Evolutionary conservation across 2,329 filamentous ascomycete genomes (phyloP).

Genomic region (Clarireedia paspali): DNA sequence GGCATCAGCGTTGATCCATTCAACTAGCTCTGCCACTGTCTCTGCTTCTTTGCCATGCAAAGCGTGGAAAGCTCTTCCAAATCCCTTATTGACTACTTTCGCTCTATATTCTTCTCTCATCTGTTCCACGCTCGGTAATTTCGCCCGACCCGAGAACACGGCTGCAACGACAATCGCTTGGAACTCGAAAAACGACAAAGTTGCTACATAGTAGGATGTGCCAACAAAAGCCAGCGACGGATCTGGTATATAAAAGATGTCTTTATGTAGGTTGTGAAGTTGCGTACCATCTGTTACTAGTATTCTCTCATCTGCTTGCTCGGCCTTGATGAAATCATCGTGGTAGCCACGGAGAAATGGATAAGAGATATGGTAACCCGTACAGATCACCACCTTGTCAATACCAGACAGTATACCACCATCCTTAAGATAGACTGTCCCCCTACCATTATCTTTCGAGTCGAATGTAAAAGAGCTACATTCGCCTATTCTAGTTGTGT

Average conservation of each 20-base stretch:
- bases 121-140: conserved; percentile 27
- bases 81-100: conserved; percentile 4
- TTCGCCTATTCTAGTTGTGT: conserved; percentile 15
- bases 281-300: conserved; percentile 44
- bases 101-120: conserved; percentile 8
- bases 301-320: conserved; percentile 42
- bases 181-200: conserved; percentile 43
- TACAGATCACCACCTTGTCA: conserved; percentile 56
- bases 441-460: conserved; percentile 35
- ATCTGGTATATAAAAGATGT: conserved; percentile 45
- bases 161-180: conserved; percentile 40
- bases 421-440: conserved; percentile 43
- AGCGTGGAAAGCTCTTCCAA: conserved; percentile 5
- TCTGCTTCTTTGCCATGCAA: not conserved
- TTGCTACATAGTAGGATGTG: conserved; percentile 40
- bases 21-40: conserved; percentile 2
- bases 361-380: conserved; percentile 60
- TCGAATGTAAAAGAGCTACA: conserved; percentile 17
- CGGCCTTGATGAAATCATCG: conserved; percentile 33
- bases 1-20: conserved; percentile 7
- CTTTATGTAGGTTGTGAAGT: conserved; percentile 43
- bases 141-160: conserved; percentile 33
- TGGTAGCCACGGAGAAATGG: conserved; percentile 50
- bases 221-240: conserved; percentile 39
- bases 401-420: conserved; percentile 46